Evolutionary conservation across 306 rosid species (phyloP).

Genomic region (Biancaea sappan): DNA sequence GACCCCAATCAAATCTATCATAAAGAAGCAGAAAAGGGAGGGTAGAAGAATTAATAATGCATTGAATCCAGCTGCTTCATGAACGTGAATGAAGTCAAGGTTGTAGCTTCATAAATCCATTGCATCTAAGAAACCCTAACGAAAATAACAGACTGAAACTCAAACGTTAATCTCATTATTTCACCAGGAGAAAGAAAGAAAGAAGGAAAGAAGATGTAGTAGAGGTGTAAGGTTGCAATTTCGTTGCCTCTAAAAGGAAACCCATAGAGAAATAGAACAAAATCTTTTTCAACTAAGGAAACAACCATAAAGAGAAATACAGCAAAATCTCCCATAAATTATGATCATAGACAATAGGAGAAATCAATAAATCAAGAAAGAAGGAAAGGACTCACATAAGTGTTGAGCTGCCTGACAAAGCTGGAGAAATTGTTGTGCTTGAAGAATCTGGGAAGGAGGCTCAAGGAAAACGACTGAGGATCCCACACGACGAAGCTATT

Average conservation of each 20-base stretch:
- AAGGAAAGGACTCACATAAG: slow-evolving; percentile 55
- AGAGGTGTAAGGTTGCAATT: background rate
- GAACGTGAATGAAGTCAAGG: slow-evolving; percentile 26
- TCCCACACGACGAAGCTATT: slow-evolving; percentile 92
- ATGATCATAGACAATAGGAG: background rate
- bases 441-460: slow-evolving; percentile 84
- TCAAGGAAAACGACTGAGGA: slow-evolving; percentile 61
- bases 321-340: background rate
- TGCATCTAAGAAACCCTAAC: slow-evolving; percentile 8
- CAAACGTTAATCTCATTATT: background rate
- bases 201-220: background rate
- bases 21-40: background rate
- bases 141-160: background rate
- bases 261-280: background rate
- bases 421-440: slow-evolving; percentile 95
- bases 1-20: slow-evolving; percentile 25
- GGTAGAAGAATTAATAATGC: background rate
- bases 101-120: background rate
- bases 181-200: background rate
- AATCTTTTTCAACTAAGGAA: too few relatives aligned
- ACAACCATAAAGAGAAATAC: background rate
- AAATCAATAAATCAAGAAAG: too few relatives aligned
- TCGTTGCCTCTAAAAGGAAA: background rate
- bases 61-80: slow-evolving; percentile 31
- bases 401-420: slow-evolving; percentile 92